Evolutionary conservation across 2,329 filamentous ascomycete species (phyloP), one percentile per base, ranked within the genome.

Genomic region (Fusarium clavum): DNA sequence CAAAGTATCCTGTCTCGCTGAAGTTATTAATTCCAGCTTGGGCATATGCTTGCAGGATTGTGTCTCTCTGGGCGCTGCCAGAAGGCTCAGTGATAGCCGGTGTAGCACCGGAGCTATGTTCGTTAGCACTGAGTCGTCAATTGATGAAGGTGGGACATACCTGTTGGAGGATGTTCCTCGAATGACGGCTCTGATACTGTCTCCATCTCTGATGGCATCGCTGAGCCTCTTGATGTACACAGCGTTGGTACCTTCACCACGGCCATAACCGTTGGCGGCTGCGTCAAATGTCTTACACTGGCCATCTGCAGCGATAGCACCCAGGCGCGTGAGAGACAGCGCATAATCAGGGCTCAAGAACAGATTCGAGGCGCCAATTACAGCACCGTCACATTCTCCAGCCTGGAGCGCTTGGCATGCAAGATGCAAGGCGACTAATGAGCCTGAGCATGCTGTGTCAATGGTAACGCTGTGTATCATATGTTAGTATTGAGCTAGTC

Each of bases 221-320:
- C 80, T 77, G 0, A 90, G 78, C 1, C 81, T 81, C 76, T 90
- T 90, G 4, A 91, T 67, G 5, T 89, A 74, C 3, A 90, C 73
- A 14, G 84, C 80, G 1, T 81, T 86, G 20, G 85, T 79, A 0
- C 87, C 88, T 70, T 91, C 88, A 2, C 86, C 88, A 16, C 88
- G 83, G 1, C 83, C 86, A 73, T 90, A 91, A 16, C 74, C 75
- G 67, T 81, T 77, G 11, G 86, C 88, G 6, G 79, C 79, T 9
- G 79, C 74, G 68, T 88, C 87, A 73, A 85, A 88, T 18, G 83
- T 83, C 57, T 81, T 80, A 29, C 77, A 81, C 41, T 69, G 67
- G n/a, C 79, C 77, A 5, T 81, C 77, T 8, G 79, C 76, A 12
- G 75, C 73, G 7, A 78, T 68, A 27, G 75, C 73, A 3, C 73